These are phyloP conservation scores for Penicillium hesseltinei DNA, from an alignment of 2,329 filamentous ascomycete genomes.

Conservation along the genomic window DNA sequence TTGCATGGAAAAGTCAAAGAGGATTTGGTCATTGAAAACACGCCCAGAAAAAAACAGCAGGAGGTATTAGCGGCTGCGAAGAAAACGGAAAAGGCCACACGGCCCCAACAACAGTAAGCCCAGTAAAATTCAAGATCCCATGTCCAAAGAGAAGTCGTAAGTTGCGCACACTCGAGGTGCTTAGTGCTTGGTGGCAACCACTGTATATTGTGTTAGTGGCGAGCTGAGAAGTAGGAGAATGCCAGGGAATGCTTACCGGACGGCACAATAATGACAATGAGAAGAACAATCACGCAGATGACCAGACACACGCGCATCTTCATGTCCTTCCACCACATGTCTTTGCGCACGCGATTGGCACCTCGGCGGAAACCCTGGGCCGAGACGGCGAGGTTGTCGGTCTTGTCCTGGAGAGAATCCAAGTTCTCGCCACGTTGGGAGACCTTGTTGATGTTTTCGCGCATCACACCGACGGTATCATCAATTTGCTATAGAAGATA, in stretches of 20 bases:
- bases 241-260: conserved; percentile 61
- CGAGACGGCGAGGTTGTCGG: conserved; percentile 83
- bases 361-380: conserved; percentile 94
- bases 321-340: conserved; percentile 99
- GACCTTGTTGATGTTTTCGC: conserved; percentile 95
- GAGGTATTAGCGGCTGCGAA: conserved; percentile 40
- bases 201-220: conserved; percentile 27
- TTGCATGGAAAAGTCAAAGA: conserved; percentile 30
- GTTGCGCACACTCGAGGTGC: conserved; percentile 26
- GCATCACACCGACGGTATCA: conserved; percentile 91
- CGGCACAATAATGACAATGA: conserved; percentile 88
- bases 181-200: conserved; percentile 47
- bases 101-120: conserved; percentile 33
- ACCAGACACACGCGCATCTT: conserved; percentile 99
- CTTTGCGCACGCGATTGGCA: conserved; percentile 91
- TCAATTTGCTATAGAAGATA: conserved; percentile 77
- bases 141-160: conserved; percentile 33
- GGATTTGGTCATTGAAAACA: conserved; percentile 32
- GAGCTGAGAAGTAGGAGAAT: not conserved
- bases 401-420: conserved; percentile 89
- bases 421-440: conserved; percentile 87
- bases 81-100: conserved; percentile 28
- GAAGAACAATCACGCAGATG: conserved; percentile 82
- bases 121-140: conserved; percentile 34
- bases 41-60: conserved; percentile 35